phyloP scores from a whole-genome alignment of 164 flowering plant genomes.

The Echeveria elegans region DNA sequence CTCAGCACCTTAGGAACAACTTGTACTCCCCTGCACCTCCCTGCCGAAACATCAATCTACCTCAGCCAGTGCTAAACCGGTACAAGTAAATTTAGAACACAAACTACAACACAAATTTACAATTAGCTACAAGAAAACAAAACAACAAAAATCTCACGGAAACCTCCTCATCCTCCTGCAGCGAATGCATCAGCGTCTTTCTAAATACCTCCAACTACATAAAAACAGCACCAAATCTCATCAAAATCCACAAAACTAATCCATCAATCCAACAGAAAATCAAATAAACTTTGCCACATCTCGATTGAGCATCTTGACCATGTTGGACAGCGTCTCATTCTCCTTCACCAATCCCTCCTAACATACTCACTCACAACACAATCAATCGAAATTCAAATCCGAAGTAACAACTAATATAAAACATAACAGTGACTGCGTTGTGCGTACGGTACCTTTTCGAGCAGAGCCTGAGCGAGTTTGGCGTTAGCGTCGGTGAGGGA shows the following conservation, averaged over 20 bases:
- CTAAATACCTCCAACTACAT: constrained; percentile 29
- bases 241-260: too few species aligned
- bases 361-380: not conserved
- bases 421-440: too few species aligned
- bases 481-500: constrained; percentile 49
- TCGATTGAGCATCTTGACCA: constrained; percentile 78
- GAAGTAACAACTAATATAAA: too few species aligned
- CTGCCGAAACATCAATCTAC: not conserved
- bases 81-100: too few species aligned
- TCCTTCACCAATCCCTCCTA: constrained; percentile 70
- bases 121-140: not conserved
- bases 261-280: too few species aligned
- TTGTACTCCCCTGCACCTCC: constrained; percentile 20
- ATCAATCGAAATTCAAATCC: not conserved
- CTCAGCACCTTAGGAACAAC: constrained; percentile 26
- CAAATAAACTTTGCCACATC: constrained; percentile 76
- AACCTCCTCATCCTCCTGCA: constrained; percentile 70
- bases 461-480: constrained; percentile 42
- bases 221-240: not conserved
- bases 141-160: too few species aligned
- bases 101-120: not conserved
- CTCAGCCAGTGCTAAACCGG: not conserved
- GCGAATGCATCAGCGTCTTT: constrained; percentile 81
- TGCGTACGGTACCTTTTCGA: constrained; percentile 60
- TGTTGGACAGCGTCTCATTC: constrained; percentile 43